These are phyloP conservation scores for Leccinum huronense DNA, from an alignment of 1,284 basidiomycete genomes.

Conservation along the genomic window DNA sequence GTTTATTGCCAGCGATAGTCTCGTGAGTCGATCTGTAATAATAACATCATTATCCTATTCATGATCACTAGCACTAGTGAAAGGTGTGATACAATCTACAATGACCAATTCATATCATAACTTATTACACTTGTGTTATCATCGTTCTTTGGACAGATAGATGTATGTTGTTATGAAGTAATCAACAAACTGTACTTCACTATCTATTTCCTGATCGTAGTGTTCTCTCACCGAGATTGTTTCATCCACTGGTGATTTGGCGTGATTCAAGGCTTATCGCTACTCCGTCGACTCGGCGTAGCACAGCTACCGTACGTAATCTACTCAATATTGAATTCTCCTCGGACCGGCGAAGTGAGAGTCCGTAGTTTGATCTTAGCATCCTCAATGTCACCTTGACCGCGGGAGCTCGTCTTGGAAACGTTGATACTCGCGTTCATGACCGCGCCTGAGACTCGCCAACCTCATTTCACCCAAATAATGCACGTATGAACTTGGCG, in stretches of 20 bases:
- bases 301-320: too few species aligned
- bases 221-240: too few species aligned
- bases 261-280: too few species aligned
- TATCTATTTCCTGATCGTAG: neutral
- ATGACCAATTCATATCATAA: neutral
- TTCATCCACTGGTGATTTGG: too few species aligned
- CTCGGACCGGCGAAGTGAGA: neutral
- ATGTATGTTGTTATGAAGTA: neutral
- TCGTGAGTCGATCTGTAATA: neutral
- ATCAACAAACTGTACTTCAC: neutral
- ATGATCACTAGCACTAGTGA: neutral
- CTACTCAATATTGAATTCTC: too few species aligned
- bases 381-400: conserved; percentile 91
- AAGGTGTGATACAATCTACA: neutral
- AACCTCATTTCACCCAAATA: conserved; percentile 70
- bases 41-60: neutral
- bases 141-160: neutral
- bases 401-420: conserved; percentile 86
- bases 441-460: conserved; percentile 78
- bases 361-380: conserved; percentile 73
- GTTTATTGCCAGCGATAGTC: neutral
- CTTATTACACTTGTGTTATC: neutral
- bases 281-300: too few species aligned
- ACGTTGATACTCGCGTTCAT: conserved; percentile 84
- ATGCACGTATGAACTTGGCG: conserved; percentile 44